Evolutionary conservation across 2,329 filamentous ascomycete genomes (phyloP), one percentile per base, ranked within the genome.

Genomic region (Thyridium curvatum): DNA sequence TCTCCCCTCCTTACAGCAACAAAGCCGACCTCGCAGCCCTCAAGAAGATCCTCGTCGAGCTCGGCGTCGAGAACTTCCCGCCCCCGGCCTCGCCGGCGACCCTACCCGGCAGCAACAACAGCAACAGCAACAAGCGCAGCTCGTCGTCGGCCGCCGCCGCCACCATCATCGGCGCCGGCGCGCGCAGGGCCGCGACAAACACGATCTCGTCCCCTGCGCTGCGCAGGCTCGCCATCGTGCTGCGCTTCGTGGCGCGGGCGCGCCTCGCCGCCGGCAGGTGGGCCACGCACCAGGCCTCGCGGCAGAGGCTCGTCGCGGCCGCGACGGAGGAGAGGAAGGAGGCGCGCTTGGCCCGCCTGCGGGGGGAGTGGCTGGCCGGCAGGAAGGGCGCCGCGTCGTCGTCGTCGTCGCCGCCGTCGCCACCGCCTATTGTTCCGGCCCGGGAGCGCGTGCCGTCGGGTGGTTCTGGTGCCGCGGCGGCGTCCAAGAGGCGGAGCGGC

Each of bases 21-120:
- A 84, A 91, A 61, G 85, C 87, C 44, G 88, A 97, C 59, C 80
- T 97, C 42, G 79, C 82, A 38, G 84, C 96, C 55, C 81, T 97
- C 46, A 78, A 84, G 51, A 77, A 85, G 51, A 94, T 96, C 71
- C 87, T 86, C 46, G 78, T 86, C 39, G 56, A 68, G 21, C 57
- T 70, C 18, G 66, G 66, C 37, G 55, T 66, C 43, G 55, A 57
- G 37, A 38, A 44, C 32, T 42, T 42, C 7, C 39, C 35, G 3
- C 18, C 28, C 35, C 38, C 36, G 17, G 34, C 16, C 10, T 14
- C 18, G 9, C 14, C 37, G 4, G 12, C 49, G 58, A n/a, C 42
- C 52, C 16, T 38, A 47, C 30, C 42, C 42, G 14, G 64, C 46
- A 62, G 58, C 46, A 58, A 64, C 38, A 50, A 65, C 35, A 59